Base-by-base conservation (phyloP, 108 stramenopile species). In the Ochromonas danica region DNA sequence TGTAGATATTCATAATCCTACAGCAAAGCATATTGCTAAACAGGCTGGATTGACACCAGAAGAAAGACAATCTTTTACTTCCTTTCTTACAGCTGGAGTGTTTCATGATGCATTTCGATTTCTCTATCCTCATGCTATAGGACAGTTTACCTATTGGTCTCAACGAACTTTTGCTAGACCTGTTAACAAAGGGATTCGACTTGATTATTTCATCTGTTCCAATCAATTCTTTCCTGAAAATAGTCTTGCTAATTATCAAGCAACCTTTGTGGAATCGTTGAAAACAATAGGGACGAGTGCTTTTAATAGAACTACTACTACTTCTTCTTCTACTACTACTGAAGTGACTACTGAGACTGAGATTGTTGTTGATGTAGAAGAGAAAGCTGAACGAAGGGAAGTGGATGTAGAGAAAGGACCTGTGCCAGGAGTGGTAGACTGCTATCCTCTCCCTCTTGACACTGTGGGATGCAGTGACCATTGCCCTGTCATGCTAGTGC, bases 81-180 rank as follows among this genome's bases (percentile, higher is more conserved):
- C 78, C 45, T 91, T 92, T 45, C 81, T 96, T 71, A 88, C 88
- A 43, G 62, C 77, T 6, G 87, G 88, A 2, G 92, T 90, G 0
- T 94, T 85, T 80, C 80, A 90, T 25, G 95, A 96, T 87, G 93
- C 92, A 6, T 94, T 96, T 80, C 90, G 95, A 14, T 77, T 87
- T 30, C 78, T 94, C 33, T 92, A 96, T 80, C 92, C 91, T 36
- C 14, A 84, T 10, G 92, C 90, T 27, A 81, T 81, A 39, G 93
- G 95, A 0, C 92, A 94, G 71, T 96, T 94, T 74, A 87, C 85
- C 10, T 96, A 94, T 78, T 96, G 95, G 95, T 91, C 90, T 80
- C 88, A 89, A 70, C 62, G 95, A 39, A 90, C 92, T 3, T 92
- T 92, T 3, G 78, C 78, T 14, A 88, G 95, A 14, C 91, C 83